Conservation (phyloP, 2,329 filamentous ascomycete genomes). For the Paracoccidioides brasiliensis region DNA sequence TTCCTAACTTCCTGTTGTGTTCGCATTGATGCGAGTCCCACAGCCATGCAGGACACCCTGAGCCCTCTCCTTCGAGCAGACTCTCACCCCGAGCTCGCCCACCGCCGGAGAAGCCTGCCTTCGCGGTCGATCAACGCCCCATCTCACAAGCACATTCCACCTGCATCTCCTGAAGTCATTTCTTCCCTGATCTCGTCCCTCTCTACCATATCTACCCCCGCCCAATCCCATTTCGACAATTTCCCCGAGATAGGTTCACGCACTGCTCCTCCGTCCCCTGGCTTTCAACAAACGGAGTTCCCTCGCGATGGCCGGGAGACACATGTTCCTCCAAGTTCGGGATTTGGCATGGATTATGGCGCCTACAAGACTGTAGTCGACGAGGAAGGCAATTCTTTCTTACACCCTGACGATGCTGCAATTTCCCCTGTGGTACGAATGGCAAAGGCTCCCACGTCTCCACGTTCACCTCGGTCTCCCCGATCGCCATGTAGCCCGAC, state of each 20-base stretch:
- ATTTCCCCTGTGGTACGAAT: constrained; percentile 65
- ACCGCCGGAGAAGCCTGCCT: constrained; percentile 34
- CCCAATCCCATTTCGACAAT: constrained; percentile 56
- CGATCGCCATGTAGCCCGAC: constrained; percentile 37
- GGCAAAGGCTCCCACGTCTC: constrained; percentile 60
- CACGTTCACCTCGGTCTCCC: constrained; percentile 50
- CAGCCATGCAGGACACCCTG: constrained; percentile 2
- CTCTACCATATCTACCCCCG: constrained; percentile 48
- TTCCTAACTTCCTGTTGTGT: background rate
- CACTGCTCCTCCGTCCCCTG: constrained; percentile 24
- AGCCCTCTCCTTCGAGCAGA: background rate
- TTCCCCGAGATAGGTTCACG: constrained; percentile 33
- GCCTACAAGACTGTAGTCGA: constrained; percentile 45
- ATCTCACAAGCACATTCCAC: constrained; percentile 21
- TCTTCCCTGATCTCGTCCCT: constrained; percentile 50
- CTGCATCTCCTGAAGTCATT: constrained; percentile 39
- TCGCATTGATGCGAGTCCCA: constrained; percentile 1
- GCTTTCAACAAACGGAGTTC: constrained; percentile 18
- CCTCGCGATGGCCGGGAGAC: constrained; percentile 14
- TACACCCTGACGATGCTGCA: constrained; percentile 44
- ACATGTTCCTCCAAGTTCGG: constrained; percentile 17
- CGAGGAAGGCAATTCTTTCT: constrained; percentile 35
- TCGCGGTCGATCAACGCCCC: constrained; percentile 16
- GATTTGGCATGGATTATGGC: constrained; percentile 62
- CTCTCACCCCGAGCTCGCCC: background rate